Conservation (phyloP, 1,139 yeast genomes). For the Sugiyamaella neomexicana region DNA sequence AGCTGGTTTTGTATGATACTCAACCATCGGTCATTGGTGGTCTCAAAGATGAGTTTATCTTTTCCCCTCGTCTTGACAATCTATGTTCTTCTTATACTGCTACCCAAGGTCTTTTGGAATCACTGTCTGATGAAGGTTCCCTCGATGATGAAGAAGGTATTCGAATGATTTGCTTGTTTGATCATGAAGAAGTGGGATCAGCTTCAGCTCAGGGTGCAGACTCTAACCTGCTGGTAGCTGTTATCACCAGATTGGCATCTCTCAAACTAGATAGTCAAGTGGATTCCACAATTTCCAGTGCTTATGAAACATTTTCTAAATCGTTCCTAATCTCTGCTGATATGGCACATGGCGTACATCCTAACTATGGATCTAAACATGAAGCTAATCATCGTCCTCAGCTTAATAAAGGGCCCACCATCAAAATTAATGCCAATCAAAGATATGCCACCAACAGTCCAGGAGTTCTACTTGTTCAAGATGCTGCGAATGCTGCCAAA, state of each 20-base stretch:
- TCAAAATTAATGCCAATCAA: slow-evolving; percentile 92
- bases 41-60: slow-evolving; percentile 82
- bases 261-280: slow-evolving; percentile 44
- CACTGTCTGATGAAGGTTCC: slow-evolving; percentile 42
- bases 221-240: slow-evolving; percentile 82
- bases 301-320: slow-evolving; percentile 66
- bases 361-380: slow-evolving; percentile 76
- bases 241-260: slow-evolving; percentile 63
- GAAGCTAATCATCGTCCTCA: slow-evolving; percentile 78
- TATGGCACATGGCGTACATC: slow-evolving; percentile 97
- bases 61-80: slow-evolving; percentile 92
- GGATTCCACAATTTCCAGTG: slow-evolving; percentile 40
- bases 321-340: slow-evolving; percentile 91
- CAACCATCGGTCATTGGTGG: slow-evolving; percentile 87
- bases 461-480: slow-evolving; percentile 76
- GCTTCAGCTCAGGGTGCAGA: slow-evolving; percentile 96
- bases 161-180: slow-evolving; percentile 76
- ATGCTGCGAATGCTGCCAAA: slow-evolving; percentile 62
- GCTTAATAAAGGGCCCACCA: slow-evolving; percentile 86
- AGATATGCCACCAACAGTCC: slow-evolving; percentile 92
- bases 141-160: slow-evolving; percentile 56
- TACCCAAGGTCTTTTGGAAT: slow-evolving; percentile 63
- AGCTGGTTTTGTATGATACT: slow-evolving; percentile 81
- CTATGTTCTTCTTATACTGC: slow-evolving; percentile 85
- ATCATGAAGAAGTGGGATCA: slow-evolving; percentile 95